Evolutionary conservation across 2,329 filamentous ascomycete genomes (phyloP).

Genomic region (Monilinia aucupariae): DNA sequence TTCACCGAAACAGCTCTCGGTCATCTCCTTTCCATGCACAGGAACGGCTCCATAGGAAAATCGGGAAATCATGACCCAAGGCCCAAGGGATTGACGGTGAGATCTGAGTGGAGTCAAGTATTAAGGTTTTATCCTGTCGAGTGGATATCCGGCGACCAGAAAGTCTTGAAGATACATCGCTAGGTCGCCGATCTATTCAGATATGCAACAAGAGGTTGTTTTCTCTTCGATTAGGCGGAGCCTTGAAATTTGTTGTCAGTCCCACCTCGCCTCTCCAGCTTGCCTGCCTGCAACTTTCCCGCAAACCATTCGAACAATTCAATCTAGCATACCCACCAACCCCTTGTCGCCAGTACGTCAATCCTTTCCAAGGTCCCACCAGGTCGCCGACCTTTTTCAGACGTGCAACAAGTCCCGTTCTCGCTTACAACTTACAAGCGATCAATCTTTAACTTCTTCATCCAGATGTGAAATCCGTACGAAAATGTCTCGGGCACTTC

Average conservation of each 20-base stretch:
- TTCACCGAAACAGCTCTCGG: not conserved
- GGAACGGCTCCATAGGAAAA: no score
- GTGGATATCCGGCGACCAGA: not conserved
- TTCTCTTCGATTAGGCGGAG: not conserved
- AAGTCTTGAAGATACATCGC: not conserved
- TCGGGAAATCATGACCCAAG: not conserved
- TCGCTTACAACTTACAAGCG: not conserved
- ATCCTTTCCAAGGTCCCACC: conserved; percentile 4
- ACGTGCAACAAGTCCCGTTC: conserved; percentile 11
- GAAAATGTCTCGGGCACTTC: not conserved
- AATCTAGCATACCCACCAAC: not conserved
- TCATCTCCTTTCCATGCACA: not conserved
- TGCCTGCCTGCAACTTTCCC: not conserved
- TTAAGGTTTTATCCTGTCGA: not conserved
- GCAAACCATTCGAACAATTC: not conserved
- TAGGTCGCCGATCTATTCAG: no score
- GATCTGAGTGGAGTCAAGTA: not conserved
- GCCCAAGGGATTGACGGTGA: not conserved
- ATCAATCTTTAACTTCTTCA: conserved; percentile 8
- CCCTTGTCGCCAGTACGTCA: not conserved
- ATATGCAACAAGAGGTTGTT: not conserved
- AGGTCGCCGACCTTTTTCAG: conserved; percentile 11
- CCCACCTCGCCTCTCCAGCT: not conserved
- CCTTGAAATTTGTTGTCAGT: not conserved
- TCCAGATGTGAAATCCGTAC: not conserved